Base-by-base conservation (phyloP, 2,329 filamentous ascomycete species). In the Dactylellina haptotyla region DNA sequence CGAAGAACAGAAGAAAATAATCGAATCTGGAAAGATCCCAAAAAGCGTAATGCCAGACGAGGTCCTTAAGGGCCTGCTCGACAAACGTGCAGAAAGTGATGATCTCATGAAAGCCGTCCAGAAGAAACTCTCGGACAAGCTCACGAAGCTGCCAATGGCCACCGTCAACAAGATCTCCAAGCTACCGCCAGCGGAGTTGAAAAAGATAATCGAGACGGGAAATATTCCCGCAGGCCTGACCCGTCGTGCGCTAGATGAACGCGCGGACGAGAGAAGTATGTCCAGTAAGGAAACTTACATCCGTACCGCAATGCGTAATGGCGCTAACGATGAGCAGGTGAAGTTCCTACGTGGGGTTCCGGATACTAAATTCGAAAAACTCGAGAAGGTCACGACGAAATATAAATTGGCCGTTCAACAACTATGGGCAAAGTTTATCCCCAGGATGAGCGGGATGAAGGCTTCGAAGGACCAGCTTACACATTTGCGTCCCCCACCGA, bases 241-340 rank as follows among this genome's bases (percentile, higher is more conserved):
- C 5, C 16, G 23, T n/a, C 45, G 45, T 6, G 6, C 32, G 20
- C 6, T 12, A 12, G 45, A 50, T 9, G 6, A 20, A 34, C 6
- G 14, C 14, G 14, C 16, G 8, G 4, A 3, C 14, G 20, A 16
- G 6, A 34, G 4, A 3, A 20, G 23, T 3, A 50, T 53, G 2
- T 18, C 48, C 3, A 32, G 12, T n/a, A 53, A 53, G 16, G 48
- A 53, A 20, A 32, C 14, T 10, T 53, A 53, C n/a, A 53, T 53
- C 26, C 26, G 28, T 12, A n/a, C 12, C 5, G 48, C 48, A 10
- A 16, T 25, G n/a, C 48, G 48, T 9, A 2, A 20, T 8, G 48
- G 48, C 25, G 48, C 26, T 4, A 12, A 53, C 14, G 48, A 53
- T 25, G n/a, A 32, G 8, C 26, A 53, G 28, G 28, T 53, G 12